Evolutionary conservation across 2,329 filamentous ascomycete genomes (phyloP), one percentile per base, ranked within the genome.

Genomic region (Rutstroemia sydowiana): DNA sequence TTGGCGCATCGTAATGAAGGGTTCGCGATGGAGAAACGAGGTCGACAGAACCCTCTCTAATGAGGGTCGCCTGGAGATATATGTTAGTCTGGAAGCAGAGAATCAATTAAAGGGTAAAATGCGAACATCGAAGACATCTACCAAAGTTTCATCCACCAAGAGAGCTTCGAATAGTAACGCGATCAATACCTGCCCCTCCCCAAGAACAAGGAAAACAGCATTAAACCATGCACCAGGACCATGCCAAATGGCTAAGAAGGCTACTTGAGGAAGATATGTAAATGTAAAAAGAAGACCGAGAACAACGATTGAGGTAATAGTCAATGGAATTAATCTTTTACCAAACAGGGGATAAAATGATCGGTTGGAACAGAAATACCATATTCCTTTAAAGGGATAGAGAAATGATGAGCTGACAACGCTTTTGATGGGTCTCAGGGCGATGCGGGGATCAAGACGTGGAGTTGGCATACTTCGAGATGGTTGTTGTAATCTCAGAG

Each of bases 171-270:
- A 91, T 1, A 91, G 70, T 11, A 66, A 41, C 2, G 63, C 62
- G 46, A 66, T 60, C 16, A 63, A 18, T 1, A 66, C 55, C 34
- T 63, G 59, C 13, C 65, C 86, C 62, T 90, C 85, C 41, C 88
- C 88, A n/a, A 98, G 75, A 0, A 95, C 88, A 43, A 97, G 74
- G 57, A 97, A 84, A 0, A 88, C 82, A 2, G 87, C 90, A 62
- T 89, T 96, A 52, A 95, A 71, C 87, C 89, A 95, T n/a, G 93
- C 93, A 28, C 84, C 84, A 54, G 82, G 78, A 20, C 87, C 87
- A 62, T 97, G 91, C 67, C 96, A 97, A 59, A 97, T 80, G 14
- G 87, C 84, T 20, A 98, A 78, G 63, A 98, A 88, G 1, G 88
- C 87, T 51, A 89, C 89, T 66, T 97, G 88, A 0, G 92, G 92